A percentile compares a stretch with the other conserved stretches of the same genome.
Evolutionary conservation across 2,329 filamentous ascomycete genomes (phyloP).

Genomic region (Truncatella angustata): DNA sequence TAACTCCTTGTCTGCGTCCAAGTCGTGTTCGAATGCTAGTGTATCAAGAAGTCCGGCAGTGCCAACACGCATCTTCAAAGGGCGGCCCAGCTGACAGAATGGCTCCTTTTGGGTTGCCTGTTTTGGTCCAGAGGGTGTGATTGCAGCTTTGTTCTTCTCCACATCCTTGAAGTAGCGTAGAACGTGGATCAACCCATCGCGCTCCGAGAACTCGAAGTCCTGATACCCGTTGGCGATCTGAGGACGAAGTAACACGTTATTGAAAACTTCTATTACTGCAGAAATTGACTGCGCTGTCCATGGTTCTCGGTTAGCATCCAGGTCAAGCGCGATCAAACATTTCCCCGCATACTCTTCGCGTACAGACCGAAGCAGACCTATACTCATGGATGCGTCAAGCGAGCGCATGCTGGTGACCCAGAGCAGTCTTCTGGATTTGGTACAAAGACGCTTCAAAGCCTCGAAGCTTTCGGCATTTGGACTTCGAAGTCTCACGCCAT

Average conservation of each 20-base stretch:
- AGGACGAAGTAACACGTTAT: too few species aligned
- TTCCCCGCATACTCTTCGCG: neutral
- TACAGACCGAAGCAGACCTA: neutral
- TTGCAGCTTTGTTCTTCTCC: neutral
- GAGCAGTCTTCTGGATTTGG: neutral
- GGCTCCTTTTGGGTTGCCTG: neutral
- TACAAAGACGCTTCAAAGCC: neutral
- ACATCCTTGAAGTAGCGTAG: neutral
- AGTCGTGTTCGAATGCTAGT: neutral
- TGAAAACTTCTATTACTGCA: neutral
- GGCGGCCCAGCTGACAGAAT: slow-evolving; percentile 1
- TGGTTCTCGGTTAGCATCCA: neutral
- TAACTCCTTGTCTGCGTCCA: neutral
- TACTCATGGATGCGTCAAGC: neutral
- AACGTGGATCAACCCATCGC: neutral
- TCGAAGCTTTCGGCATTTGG: neutral
- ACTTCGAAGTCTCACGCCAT: slow-evolving; percentile 14
- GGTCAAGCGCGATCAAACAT: neutral
- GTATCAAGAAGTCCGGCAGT: neutral
- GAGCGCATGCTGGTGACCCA: neutral
- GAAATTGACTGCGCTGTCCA: neutral
- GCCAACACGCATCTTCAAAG: neutral
- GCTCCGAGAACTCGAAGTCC: neutral
- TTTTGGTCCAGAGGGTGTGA: neutral
- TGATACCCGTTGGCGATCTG: neutral